Percentiles rank a stretch among this genome's conserved stretches.
phyloP scores from a whole-genome alignment of 306 rosid species.

The Rosa persica region DNA sequence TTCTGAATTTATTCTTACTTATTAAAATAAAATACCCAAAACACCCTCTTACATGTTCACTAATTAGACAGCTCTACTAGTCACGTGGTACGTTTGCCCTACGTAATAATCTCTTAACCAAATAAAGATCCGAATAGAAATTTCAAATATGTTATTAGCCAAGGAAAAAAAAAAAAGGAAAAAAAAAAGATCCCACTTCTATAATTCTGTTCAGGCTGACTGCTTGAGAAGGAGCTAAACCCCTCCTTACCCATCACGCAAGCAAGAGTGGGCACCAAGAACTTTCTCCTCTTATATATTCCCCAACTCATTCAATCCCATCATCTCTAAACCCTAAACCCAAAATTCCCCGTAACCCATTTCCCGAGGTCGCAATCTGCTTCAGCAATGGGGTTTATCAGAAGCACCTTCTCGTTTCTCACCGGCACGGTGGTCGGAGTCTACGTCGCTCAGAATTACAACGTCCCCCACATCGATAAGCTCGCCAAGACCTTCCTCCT shows the following conservation, averaged over 20 bases:
- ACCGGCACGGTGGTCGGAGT: constrained; percentile 35
- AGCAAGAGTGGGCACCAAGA: constrained; percentile 13
- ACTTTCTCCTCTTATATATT: neutral
- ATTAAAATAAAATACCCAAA: too few relatives aligned
- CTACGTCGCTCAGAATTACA: constrained; percentile 50
- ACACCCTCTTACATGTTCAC: too few relatives aligned
- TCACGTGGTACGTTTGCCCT: too few relatives aligned
- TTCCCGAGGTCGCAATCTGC: neutral
- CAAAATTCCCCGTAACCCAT: neutral
- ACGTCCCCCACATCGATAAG: constrained; percentile 44
- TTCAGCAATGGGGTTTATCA: constrained; percentile 33
- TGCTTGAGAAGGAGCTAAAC: neutral
- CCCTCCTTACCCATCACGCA: neutral
- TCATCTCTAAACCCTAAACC: neutral
- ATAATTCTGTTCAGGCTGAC: too few relatives aligned
- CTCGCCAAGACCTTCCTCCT: constrained; percentile 33
- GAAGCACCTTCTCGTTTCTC: constrained; percentile 38
- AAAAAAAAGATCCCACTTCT: too few relatives aligned
- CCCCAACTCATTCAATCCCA: neutral
- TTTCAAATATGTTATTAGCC: too few relatives aligned
- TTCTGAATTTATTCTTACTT: too few relatives aligned
- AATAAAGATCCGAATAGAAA: too few relatives aligned
- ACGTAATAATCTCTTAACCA: too few relatives aligned
- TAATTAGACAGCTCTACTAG: too few relatives aligned
- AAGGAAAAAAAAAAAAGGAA: too few relatives aligned